Evolutionary conservation across 164 flowering plant species (phyloP).

Genomic region (Brasenia schreberi): DNA sequence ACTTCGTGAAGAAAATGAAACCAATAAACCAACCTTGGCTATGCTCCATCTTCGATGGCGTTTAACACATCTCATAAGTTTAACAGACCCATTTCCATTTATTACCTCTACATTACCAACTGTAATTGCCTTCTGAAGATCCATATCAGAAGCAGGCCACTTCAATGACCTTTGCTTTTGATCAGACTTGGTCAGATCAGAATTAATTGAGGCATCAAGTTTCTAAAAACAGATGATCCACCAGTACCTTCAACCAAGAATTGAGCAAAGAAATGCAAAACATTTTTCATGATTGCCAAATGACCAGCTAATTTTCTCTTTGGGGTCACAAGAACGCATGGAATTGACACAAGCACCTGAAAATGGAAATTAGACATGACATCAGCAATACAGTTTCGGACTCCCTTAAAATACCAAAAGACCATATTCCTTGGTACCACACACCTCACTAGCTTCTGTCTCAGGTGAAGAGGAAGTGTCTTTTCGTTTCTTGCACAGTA

Average conservation of each 20-base stretch:
- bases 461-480: too few relatives aligned
- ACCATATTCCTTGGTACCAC: too few relatives aligned
- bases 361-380: slow-evolving; percentile 16
- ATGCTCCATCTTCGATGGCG: slow-evolving; percentile 85
- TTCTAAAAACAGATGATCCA: slow-evolving; percentile 68
- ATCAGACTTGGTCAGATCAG: too few relatives aligned
- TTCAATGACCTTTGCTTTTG: slow-evolving; percentile 33
- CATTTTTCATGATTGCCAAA: slow-evolving; percentile 66
- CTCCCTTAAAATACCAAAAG: too few relatives aligned
- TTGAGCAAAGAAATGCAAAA: slow-evolving; percentile 80
- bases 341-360: slow-evolving; percentile 70
- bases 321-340: slow-evolving; percentile 82
- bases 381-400: too few relatives aligned
- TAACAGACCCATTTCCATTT: too few relatives aligned
- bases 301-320: slow-evolving; percentile 87
- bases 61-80: too few relatives aligned
- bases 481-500: too few relatives aligned
- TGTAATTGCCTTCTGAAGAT: slow-evolving; percentile 30
- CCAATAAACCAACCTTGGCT: slow-evolving; percentile 38
- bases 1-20: neutral
- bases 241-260: slow-evolving; percentile 94
- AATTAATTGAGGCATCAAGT: slow-evolving; percentile 20
- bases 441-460: too few relatives aligned
- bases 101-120: slow-evolving; percentile 19
- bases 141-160: slow-evolving; percentile 27